phyloP scores from a whole-genome alignment of 78 protist genomes.

The Emiliania huxleyi region DNA sequence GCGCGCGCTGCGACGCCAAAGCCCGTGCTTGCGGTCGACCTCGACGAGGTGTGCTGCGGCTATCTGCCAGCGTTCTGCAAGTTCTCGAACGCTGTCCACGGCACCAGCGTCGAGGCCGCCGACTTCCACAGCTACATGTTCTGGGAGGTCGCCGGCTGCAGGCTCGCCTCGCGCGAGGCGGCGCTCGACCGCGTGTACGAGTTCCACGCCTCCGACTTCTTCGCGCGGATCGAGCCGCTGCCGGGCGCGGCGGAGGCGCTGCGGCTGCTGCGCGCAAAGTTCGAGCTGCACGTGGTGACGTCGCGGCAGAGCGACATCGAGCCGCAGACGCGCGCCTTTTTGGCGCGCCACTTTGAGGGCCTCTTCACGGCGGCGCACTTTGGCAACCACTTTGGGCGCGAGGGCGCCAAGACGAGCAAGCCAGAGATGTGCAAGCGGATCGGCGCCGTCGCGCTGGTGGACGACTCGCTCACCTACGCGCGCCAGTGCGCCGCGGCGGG shows the following conservation, averaged over 20 bases:
- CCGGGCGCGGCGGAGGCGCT: neutral
- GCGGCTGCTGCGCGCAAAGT: neutral
- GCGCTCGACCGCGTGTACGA: neutral
- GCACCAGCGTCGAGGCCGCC: neutral
- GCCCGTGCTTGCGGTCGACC: neutral
- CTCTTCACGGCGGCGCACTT: neutral
- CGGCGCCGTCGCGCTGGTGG: neutral
- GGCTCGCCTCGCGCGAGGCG: neutral
- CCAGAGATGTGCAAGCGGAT: slow-evolving; percentile 6
- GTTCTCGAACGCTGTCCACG: neutral
- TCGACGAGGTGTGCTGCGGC: neutral
- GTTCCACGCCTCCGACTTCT: neutral
- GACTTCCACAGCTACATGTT: slow-evolving; percentile 11
- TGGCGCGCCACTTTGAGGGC: neutral
- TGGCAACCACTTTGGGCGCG: neutral
- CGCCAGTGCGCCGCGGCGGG: neutral
- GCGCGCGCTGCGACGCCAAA: no score
- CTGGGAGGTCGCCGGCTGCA: neutral
- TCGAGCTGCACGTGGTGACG: slow-evolving; percentile 12
- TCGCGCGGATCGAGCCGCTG: neutral
- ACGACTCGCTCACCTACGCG: neutral
- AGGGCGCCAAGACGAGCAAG: neutral
- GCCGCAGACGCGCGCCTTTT: neutral
- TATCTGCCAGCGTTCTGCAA: neutral
- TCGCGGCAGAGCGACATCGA: slow-evolving; percentile 5